Conservation (phyloP, 2,329 filamentous ascomycete species). For the Cryphonectria parasitica region DNA sequence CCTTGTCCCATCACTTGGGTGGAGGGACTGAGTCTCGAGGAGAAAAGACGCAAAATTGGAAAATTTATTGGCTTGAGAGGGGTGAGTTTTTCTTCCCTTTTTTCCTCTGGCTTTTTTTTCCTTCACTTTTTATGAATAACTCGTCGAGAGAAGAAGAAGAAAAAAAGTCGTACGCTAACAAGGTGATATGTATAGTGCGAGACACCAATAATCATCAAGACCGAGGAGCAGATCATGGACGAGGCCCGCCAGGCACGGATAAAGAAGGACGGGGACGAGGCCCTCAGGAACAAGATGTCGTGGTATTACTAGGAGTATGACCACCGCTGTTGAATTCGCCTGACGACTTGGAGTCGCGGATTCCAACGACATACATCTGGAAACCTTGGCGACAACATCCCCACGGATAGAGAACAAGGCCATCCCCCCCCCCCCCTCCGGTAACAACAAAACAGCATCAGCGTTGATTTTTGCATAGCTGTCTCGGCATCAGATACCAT, state of each 20-base stretch:
- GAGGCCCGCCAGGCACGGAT: slow-evolving; percentile 46
- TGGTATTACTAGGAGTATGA: slow-evolving; percentile 36
- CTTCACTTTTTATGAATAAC: neutral
- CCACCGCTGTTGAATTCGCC: neutral
- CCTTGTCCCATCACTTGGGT: slow-evolving; percentile 71
- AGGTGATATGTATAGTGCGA: slow-evolving; percentile 19
- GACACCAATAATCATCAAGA: slow-evolving; percentile 38
- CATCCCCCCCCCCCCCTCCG: neutral
- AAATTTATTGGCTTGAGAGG: slow-evolving; percentile 74
- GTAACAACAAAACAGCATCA: slow-evolving; percentile 15
- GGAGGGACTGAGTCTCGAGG: slow-evolving; percentile 55
- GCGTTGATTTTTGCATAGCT: slow-evolving; percentile 7
- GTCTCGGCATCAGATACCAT: slow-evolving; percentile 9
- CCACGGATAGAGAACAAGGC: too few relatives aligned
- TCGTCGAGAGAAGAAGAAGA: neutral
- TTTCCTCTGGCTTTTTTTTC: neutral
- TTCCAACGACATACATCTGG: neutral
- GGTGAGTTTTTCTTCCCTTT: slow-evolving; percentile 17
- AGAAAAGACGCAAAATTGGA: slow-evolving; percentile 75
- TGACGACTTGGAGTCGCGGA: neutral
- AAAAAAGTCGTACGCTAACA: slow-evolving; percentile 6
- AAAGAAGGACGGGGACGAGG: slow-evolving; percentile 50
- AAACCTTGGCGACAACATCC: neutral
- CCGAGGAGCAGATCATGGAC: slow-evolving; percentile 53
- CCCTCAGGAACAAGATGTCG: slow-evolving; percentile 51